Evolutionary conservation across 2,329 filamentous ascomycete species (phyloP), one percentile per base, ranked within the genome.

Genomic region (Ambrosiella cleistominuta): DNA sequence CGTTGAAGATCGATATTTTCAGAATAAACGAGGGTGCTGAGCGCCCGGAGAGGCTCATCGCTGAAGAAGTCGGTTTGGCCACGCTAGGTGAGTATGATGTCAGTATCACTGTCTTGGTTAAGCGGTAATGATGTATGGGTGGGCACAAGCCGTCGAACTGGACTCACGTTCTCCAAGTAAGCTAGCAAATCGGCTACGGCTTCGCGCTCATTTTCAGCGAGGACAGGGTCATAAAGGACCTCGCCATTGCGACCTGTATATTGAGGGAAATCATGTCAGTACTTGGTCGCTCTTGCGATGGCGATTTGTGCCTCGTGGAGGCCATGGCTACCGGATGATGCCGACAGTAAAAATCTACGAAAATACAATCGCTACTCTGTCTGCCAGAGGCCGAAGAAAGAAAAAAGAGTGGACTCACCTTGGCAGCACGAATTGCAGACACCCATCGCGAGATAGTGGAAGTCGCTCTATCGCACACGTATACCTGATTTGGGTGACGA

Each of bases 41-140:
- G 75, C 51, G 93, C 91, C 71, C 86, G 86, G 60, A 98, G 81
- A 51, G 93, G 93, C 68, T 96, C 90, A 71, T 93, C 93, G 42
- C 87, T 85, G 73, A 98, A 98, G 80, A 98, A 98, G 71, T 98
- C 91, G 66, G 90, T 97, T 70, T 98, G 93, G 68, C 84, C 86
- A 68, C 93, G 85, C 93, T 96, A 69, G 61, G 61, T 13, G 12
- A 60, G 47, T 11, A 19, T 11, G 12, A 5, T 15, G 17, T 72
- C 67, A 75, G 68, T 60, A 61, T 58, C 37, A 60, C 27, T 38
- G 49, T 38, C 8, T 50, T 49, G 19, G 13, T 42, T 15, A 4
- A 17, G 11, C n/a, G 13, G 7, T 15, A 15, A 47, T 47, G 49
- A 53, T 54, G 13, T 13, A 8, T 8, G 17, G n/a, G 8, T 58